Conservation (phyloP, 2,329 filamentous ascomycete species). For the Peltaster fructicola region DNA sequence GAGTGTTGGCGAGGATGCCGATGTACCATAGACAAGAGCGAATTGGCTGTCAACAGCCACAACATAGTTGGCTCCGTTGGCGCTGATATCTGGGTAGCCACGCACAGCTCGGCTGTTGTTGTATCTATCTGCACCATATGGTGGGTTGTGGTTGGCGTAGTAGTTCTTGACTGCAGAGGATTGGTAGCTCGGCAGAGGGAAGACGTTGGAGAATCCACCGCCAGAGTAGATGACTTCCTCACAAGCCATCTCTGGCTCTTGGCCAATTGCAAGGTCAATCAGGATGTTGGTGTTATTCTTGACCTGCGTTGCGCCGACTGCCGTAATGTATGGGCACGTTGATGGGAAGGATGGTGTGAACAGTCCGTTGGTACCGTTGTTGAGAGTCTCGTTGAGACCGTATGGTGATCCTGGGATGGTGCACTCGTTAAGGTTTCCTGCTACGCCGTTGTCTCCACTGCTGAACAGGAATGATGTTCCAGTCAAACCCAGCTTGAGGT, state of each 20-base stretch:
- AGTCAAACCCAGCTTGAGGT: constrained; percentile 38
- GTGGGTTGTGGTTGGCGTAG: constrained; percentile 24
- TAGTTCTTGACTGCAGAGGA: constrained; percentile 22
- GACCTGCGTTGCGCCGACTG: constrained; percentile 35
- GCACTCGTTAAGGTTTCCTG: constrained; percentile 19
- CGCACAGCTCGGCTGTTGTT: constrained; percentile 28
- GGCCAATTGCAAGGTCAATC: constrained; percentile 10
- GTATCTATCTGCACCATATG: constrained; percentile 28
- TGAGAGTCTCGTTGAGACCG: constrained; percentile 13
- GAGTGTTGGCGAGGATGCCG: constrained; percentile 32
- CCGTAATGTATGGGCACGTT: constrained; percentile 33
- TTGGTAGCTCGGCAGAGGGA: constrained; percentile 32
- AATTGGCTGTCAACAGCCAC: constrained; percentile 28
- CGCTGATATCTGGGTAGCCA: constrained; percentile 28
- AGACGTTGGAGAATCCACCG: constrained; percentile 35
- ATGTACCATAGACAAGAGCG: constrained; percentile 32
- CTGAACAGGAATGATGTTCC: constrained; percentile 35
- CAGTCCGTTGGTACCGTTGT: constrained; percentile 10
- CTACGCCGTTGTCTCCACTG: constrained; percentile 29
- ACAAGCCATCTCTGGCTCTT: constrained; percentile 27
- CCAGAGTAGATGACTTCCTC: constrained; percentile 27
- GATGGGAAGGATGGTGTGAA: constrained; percentile 33
- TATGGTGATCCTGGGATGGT: constrained; percentile 15
- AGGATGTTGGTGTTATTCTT: constrained; percentile 22
- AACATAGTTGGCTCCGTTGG: constrained; percentile 18